Conservation (phyloP, 441 rosid genomes). For the Pelargonium cotyledonis region DNA sequence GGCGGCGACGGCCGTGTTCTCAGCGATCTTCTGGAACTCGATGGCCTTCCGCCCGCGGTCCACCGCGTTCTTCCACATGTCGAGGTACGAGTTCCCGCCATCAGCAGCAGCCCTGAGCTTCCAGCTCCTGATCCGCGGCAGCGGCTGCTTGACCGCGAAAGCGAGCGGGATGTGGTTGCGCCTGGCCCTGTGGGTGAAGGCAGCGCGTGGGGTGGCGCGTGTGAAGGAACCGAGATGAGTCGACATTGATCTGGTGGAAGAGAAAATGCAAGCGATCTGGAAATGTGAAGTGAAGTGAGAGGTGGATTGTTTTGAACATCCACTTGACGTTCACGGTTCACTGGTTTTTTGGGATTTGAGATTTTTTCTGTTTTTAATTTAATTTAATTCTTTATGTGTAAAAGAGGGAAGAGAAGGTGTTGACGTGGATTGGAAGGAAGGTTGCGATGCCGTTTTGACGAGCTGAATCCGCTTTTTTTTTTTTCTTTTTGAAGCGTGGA, state of each 20-base stretch:
- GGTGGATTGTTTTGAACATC: no score
- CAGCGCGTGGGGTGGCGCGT: slow-evolving; percentile 5
- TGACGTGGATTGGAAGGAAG: no score
- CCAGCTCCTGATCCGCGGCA: not conserved
- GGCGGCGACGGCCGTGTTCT: slow-evolving; percentile 17
- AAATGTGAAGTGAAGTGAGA: no score
- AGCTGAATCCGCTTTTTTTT: no score
- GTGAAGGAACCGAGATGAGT: slow-evolving; percentile 29
- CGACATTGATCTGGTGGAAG: slow-evolving; percentile 31
- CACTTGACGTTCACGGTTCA: no score
- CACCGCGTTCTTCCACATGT: slow-evolving; percentile 76
- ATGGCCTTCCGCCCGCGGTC: slow-evolving; percentile 61
- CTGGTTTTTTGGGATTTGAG: no score
- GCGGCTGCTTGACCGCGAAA: not conserved
- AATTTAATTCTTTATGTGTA: no score
- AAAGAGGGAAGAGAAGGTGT: no score
- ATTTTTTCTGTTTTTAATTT: no score
- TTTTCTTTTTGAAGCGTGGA: no score
- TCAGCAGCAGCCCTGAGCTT: slow-evolving; percentile 36
- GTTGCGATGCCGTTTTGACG: no score
- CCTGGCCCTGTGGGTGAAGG: not conserved
- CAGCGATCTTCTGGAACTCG: slow-evolving; percentile 52
- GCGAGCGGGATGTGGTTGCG: not conserved
- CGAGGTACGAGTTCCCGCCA: slow-evolving; percentile 53
- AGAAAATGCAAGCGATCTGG: not conserved